Percentiles rank a stretch among this genome's conserved stretches.
Evolutionary conservation across 495 filamentous ascomycete genomes (phyloP).

Genomic region (Penicillium roqueforti): DNA sequence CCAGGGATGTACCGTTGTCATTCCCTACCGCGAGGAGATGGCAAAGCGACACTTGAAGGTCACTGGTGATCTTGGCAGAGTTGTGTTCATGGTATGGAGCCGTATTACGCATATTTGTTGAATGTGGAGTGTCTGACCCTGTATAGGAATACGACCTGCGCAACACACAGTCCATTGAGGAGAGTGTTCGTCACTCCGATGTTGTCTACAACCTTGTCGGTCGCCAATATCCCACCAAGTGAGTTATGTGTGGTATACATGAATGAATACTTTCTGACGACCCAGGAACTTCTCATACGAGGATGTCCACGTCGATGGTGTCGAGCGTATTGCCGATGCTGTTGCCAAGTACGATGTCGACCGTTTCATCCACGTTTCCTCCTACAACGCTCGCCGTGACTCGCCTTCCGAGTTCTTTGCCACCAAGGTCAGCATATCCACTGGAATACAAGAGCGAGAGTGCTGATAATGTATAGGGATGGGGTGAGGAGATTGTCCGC

Average conservation of each 20-base stretch:
- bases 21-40: slow-evolving; percentile 97
- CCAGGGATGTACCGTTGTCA: slow-evolving; percentile 85
- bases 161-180: slow-evolving; percentile 94
- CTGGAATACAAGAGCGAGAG: neutral
- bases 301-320: slow-evolving; percentile 91
- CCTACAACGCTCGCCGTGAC: slow-evolving; percentile 78
- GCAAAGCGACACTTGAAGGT: slow-evolving; percentile 93
- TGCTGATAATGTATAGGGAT: slow-evolving; percentile 48
- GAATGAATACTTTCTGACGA: slow-evolving; percentile 16
- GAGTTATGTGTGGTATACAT: slow-evolving; percentile 27
- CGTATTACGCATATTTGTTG: neutral
- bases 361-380: slow-evolving; percentile 94
- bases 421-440: slow-evolving; percentile 64
- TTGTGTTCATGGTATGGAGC: slow-evolving; percentile 70
- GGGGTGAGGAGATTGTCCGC: slow-evolving; percentile 77
- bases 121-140: slow-evolving; percentile 12
- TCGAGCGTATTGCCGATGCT: slow-evolving; percentile 92
- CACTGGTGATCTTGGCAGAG: slow-evolving; percentile 83
- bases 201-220: slow-evolving; percentile 95
- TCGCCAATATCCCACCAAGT: slow-evolving; percentile 95
- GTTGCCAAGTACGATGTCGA: slow-evolving; percentile 98
- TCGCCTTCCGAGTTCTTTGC: slow-evolving; percentile 83
- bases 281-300: slow-evolving; percentile 85
- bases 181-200: slow-evolving; percentile 93
- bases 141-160: slow-evolving; percentile 85